Evolutionary conservation across 2,329 filamentous ascomycete genomes (phyloP).

Genomic region (Coniochaeta sp.): DNA sequence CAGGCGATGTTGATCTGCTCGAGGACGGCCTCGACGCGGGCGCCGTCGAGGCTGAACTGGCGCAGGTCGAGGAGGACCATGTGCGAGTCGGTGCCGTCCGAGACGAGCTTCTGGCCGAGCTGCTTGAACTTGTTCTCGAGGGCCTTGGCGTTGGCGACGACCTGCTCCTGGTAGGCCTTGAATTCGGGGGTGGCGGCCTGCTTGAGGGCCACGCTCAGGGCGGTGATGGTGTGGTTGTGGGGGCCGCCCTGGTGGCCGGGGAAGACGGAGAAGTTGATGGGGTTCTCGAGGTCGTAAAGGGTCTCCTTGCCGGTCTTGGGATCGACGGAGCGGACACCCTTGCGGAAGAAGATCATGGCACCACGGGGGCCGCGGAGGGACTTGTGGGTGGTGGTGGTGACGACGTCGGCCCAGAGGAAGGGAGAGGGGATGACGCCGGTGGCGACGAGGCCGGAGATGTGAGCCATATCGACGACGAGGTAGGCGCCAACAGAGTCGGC

Average conservation of each 20-base stretch:
- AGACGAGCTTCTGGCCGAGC: conserved; percentile 89
- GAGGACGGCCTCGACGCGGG: conserved; percentile 89
- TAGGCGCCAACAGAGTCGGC: conserved; percentile 91
- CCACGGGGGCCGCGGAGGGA: conserved; percentile 94
- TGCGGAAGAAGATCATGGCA: conserved; percentile 99
- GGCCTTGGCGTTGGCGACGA: conserved; percentile 88
- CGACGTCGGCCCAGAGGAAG: conserved; percentile 88
- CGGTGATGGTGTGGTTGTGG: conserved; percentile 99
- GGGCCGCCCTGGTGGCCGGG: conserved; percentile 97
- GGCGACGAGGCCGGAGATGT: conserved; percentile 94
- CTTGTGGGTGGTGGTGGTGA: conserved; percentile 99
- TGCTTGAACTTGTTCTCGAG: conserved; percentile 78
- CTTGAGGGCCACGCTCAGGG: conserved; percentile 87
- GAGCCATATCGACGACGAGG: conserved; percentile 95
- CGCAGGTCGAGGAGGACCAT: conserved; percentile 95
- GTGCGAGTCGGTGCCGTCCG: conserved; percentile 94
- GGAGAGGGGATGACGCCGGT: conserved; percentile 90
- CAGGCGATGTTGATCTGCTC: conserved; percentile 98
- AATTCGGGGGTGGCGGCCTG: conserved; percentile 89
- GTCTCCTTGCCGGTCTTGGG: conserved; percentile 85
- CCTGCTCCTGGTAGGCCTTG: conserved; percentile 87
- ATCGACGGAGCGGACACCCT: conserved; percentile 85
- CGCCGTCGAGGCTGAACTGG: conserved; percentile 79
- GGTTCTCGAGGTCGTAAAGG: conserved; percentile 86
- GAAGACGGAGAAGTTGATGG: conserved; percentile 99